A percentile compares a stretch with the other conserved stretches of the same genome.
Conservation (phyloP, 192 early-diverging fungal species). For the Umbelopsis sp. region DNA sequence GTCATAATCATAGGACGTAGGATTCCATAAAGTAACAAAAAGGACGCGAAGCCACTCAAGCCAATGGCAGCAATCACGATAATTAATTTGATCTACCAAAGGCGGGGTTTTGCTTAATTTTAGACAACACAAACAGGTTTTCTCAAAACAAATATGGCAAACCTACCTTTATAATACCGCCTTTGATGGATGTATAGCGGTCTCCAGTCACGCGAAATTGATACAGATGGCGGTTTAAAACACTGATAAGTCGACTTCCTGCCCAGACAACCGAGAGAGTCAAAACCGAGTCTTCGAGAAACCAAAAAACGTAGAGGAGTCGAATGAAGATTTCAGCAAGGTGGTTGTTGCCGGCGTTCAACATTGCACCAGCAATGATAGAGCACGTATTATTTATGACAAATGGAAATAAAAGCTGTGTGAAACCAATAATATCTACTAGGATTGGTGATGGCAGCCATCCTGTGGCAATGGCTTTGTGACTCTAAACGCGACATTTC, state of each 20-base stretch:
- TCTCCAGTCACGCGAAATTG: constrained; percentile 23
- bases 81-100: constrained; percentile 27
- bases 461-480: constrained; percentile 24
- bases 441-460: constrained; percentile 27
- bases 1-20: constrained; percentile 31
- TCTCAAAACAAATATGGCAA: not conserved
- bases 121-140: not conserved
- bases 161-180: constrained; percentile 32
- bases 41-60: constrained; percentile 29
- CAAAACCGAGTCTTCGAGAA: constrained; percentile 22
- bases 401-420: constrained; percentile 24
- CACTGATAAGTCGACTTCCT: constrained; percentile 22
- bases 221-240: constrained; percentile 23
- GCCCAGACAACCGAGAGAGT: constrained; percentile 24
- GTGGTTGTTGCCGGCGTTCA: constrained; percentile 7
- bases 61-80: constrained; percentile 31
- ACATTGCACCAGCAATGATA: constrained; percentile 23
- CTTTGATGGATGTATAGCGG: constrained; percentile 25
- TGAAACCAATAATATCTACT: constrained; percentile 32
- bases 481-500: constrained; percentile 14
- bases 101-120: constrained; percentile 2
- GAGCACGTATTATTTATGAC: constrained; percentile 28
- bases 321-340: constrained; percentile 23
- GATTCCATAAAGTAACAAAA: constrained; percentile 38
- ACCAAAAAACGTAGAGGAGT: constrained; percentile 35